Percentiles rank a stretch among this genome's conserved stretches.
These are phyloP conservation scores for Cadophora luteo-olivacea DNA, from an alignment of 2,329 filamentous ascomycete species.

Conservation along the genomic window DNA sequence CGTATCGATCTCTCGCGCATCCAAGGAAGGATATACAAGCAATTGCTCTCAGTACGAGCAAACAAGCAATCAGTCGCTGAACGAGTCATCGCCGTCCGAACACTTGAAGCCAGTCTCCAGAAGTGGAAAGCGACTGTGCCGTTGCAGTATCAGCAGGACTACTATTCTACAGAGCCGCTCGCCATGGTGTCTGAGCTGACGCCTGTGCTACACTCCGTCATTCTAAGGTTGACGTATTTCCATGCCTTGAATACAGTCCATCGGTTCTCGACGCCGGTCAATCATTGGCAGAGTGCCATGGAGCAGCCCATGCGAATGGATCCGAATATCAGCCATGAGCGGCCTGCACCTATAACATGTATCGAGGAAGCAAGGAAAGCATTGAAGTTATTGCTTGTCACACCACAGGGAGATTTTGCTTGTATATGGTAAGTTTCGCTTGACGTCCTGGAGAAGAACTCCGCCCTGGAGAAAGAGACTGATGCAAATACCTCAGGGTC, in stretches of 20 bases:
- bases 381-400: constrained; percentile 29
- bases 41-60: constrained; percentile 36
- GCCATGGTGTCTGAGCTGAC: not conserved
- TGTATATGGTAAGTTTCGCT: constrained; percentile 32
- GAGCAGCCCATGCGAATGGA: constrained; percentile 8
- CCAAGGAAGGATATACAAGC: constrained; percentile 40
- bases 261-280: constrained; percentile 13
- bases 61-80: constrained; percentile 24
- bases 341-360: constrained; percentile 23
- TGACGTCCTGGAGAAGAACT: not conserved
- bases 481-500: constrained; percentile 18
- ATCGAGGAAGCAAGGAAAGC: constrained; percentile 32
- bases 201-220: constrained; percentile 15
- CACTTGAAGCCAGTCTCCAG: constrained; percentile 28
- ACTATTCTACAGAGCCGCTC: not conserved
- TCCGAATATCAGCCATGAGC: constrained; percentile 2
- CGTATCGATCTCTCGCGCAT: constrained; percentile 34
- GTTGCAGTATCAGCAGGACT: constrained; percentile 25
- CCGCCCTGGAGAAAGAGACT: not conserved
- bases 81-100: constrained; percentile 23
- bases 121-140: constrained; percentile 30
- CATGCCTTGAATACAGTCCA: constrained; percentile 29
- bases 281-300: constrained; percentile 1
- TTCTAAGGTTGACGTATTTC: constrained; percentile 32
- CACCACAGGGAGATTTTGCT: constrained; percentile 31